phyloP scores from a whole-genome alignment of 306 rosid genomes.

The Prunus padus region DNA sequence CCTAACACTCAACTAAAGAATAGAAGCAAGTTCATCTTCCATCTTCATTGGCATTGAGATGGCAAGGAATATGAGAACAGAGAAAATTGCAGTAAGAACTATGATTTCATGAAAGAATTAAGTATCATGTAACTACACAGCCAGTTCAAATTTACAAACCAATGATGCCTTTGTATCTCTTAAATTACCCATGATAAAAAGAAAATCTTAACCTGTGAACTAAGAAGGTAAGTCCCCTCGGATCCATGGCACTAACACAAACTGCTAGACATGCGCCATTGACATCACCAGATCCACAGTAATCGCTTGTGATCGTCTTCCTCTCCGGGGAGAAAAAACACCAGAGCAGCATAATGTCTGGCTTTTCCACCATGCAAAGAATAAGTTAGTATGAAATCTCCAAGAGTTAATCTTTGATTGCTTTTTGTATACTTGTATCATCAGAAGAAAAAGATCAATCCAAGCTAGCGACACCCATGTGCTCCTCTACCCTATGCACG shows the following conservation, averaged over 20 bases:
- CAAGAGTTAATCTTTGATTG: conserved; percentile 12
- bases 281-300: conserved; percentile 12
- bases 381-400: conserved; percentile 22
- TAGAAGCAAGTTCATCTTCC: too few species aligned
- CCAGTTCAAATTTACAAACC: conserved; percentile 28
- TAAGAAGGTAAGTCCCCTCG: conserved; percentile 15
- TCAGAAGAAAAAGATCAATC: conserved; percentile 4
- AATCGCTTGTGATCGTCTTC: conserved; percentile 16
- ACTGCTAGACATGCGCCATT: background rate
- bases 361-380: conserved; percentile 22
- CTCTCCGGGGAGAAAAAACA: background rate
- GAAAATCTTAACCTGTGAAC: conserved; percentile 18
- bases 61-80: too few species aligned
- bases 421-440: conserved; percentile 6
- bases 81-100: background rate
- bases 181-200: conserved; percentile 18
- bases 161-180: conserved; percentile 4
- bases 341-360: conserved; percentile 12
- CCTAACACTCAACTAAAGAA: too few species aligned
- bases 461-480: conserved; percentile 12
- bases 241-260: conserved; percentile 5
- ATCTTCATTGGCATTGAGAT: too few species aligned
- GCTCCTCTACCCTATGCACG: background rate
- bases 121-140: conserved; percentile 14
- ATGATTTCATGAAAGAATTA: conserved; percentile 22